Evolutionary conservation across 768 basidiomycete genomes (phyloP).

Genomic region (Sporobolomyces pararoseus): DNA sequence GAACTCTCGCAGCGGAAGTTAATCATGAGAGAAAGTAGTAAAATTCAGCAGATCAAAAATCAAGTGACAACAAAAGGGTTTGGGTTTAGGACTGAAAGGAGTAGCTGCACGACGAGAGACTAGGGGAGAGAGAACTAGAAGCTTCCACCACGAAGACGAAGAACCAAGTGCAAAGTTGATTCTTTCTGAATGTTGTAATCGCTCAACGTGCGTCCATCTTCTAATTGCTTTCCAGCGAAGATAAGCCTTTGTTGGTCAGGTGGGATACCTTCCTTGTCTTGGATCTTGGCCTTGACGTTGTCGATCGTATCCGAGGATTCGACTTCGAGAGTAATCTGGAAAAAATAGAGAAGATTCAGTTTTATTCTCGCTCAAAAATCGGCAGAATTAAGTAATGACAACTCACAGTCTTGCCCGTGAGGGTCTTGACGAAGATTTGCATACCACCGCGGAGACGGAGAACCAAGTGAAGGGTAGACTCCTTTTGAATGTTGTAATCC

Average conservation of each 20-base stretch:
- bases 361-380: constrained; percentile 8
- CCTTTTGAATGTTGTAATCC: constrained; percentile 76
- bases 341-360: constrained; percentile 61
- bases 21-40: too few relatives aligned
- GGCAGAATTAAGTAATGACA: too few relatives aligned
- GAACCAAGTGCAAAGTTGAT: constrained; percentile 73
- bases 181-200: constrained; percentile 80
- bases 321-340: constrained; percentile 65
- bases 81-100: too few relatives aligned
- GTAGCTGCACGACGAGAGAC: too few relatives aligned
- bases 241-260: constrained; percentile 60
- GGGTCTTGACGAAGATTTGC: constrained; percentile 75
- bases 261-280: constrained; percentile 90
- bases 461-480: constrained; percentile 52
- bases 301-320: constrained; percentile 59
- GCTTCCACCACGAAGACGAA: neutral
- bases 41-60: too few relatives aligned
- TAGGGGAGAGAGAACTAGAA: neutral
- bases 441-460: constrained; percentile 74
- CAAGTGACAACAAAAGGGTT: too few relatives aligned
- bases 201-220: constrained; percentile 82
- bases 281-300: constrained; percentile 45
- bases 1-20: too few relatives aligned
- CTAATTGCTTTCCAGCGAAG: constrained; percentile 87
- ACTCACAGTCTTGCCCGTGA: constrained; percentile 34